These are phyloP conservation scores for Fusarium tricinctum DNA, from an alignment of 2,329 filamentous ascomycete species.

Conservation along the genomic window DNA sequence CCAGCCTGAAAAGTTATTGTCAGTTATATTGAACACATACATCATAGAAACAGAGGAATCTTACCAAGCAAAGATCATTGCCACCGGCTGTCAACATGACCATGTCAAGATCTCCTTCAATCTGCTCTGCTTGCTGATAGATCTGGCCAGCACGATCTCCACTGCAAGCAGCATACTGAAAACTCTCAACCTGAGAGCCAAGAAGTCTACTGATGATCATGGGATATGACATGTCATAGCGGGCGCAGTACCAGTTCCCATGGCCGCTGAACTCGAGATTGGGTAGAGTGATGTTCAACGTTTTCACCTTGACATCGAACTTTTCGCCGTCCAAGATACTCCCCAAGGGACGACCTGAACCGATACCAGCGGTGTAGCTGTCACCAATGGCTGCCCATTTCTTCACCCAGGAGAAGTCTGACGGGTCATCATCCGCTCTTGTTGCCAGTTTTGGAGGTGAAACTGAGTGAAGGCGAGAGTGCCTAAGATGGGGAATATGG, in stretches of 20 bases:
- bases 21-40: too few species aligned
- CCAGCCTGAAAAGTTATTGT: neutral
- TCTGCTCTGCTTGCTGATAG: neutral
- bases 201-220: neutral
- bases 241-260: neutral
- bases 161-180: conserved; percentile 20
- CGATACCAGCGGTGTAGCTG: neutral
- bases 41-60: too few species aligned
- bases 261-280: too few species aligned
- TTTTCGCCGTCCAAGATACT: neutral
- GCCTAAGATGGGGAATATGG: rapidly evolving
- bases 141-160: conserved; percentile 12
- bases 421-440: neutral
- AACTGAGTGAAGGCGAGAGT: neutral
- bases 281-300: too few species aligned
- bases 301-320: too few species aligned
- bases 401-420: neutral
- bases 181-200: neutral
- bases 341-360: rapidly evolving
- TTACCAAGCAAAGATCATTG: conserved; percentile 6
- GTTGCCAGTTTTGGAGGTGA: neutral
- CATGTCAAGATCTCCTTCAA: neutral
- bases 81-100: conserved; percentile 9
- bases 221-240: conserved; percentile 21
- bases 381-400: neutral